phyloP scores from a whole-genome alignment of 2,329 filamentous ascomycete genomes.

The Paraphaeosphaeria sporulosa region DNA sequence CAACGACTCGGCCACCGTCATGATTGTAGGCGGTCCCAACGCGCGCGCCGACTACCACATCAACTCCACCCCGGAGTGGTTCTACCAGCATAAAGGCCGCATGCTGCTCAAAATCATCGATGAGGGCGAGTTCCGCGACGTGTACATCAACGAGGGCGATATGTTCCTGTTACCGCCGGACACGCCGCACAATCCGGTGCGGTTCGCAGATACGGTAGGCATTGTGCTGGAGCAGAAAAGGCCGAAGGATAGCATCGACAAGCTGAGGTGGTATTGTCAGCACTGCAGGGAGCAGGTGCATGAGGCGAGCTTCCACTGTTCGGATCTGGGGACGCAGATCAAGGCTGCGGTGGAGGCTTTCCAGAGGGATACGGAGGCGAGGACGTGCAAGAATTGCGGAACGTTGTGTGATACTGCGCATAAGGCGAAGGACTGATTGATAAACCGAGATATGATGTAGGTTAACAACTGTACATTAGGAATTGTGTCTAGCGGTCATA shows the following conservation, averaged over 20 bases:
- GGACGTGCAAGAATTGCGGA: constrained; percentile 81
- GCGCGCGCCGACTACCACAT: constrained; percentile 98
- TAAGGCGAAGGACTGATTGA: constrained; percentile 32
- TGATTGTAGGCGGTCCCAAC: constrained; percentile 97
- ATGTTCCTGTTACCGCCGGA: constrained; percentile 94
- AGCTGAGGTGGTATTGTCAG: constrained; percentile 89
- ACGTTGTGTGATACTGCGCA: constrained; percentile 76
- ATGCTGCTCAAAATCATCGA: constrained; percentile 96
- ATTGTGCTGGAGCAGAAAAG: constrained; percentile 89
- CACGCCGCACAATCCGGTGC: constrained; percentile 94
- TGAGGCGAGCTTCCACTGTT: constrained; percentile 87
- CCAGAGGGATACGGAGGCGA: constrained; percentile 70
- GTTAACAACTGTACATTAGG: constrained; percentile 19
- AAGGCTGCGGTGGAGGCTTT: constrained; percentile 89
- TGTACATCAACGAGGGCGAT: constrained; percentile 89
- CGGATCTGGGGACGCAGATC: constrained; percentile 91
- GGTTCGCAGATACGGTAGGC: constrained; percentile 93
- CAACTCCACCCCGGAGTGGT: constrained; percentile 95
- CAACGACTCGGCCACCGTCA: constrained; percentile 81
- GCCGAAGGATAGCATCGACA: constrained; percentile 73
- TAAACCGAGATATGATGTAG: neutral
- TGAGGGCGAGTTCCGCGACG: constrained; percentile 73
- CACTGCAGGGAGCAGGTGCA: constrained; percentile 76
- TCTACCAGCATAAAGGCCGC: constrained; percentile 92
- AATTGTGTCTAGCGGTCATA: constrained; percentile 51